These are phyloP conservation scores for Trichoderma sp. DNA, from an alignment of 2,329 filamentous ascomycete species.

Conservation along the genomic window DNA sequence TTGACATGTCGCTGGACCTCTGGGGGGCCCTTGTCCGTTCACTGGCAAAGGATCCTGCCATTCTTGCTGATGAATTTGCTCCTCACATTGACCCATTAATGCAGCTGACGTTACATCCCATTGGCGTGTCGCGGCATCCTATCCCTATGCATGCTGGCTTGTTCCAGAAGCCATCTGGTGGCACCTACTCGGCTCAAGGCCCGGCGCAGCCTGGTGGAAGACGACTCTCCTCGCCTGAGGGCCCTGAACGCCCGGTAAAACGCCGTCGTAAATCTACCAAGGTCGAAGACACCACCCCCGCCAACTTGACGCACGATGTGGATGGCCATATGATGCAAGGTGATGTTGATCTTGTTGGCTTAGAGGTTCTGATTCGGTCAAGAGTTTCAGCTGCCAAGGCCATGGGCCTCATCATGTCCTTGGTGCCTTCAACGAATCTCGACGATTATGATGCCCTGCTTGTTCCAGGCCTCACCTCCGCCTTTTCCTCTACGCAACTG, in stretches of 20 bases:
- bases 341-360: constrained; percentile 89
- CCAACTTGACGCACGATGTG: constrained; percentile 82
- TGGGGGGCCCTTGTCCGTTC: constrained; percentile 76
- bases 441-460: constrained; percentile 64
- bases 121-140: constrained; percentile 86
- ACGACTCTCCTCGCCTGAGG: constrained; percentile 51
- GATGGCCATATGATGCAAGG: constrained; percentile 98
- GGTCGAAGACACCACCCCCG: constrained; percentile 62
- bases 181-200: constrained; percentile 63
- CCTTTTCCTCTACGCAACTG: constrained; percentile 82
- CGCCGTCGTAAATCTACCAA: constrained; percentile 84
- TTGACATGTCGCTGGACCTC: constrained; percentile 79
- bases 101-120: constrained; percentile 80
- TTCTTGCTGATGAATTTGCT: constrained; percentile 70
- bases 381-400: constrained; percentile 84
- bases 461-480: constrained; percentile 64
- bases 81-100: constrained; percentile 78
- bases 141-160: constrained; percentile 87
- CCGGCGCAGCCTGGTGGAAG: constrained; percentile 43
- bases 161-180: constrained; percentile 91
- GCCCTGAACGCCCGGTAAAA: constrained; percentile 64
- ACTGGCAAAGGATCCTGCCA: constrained; percentile 60
- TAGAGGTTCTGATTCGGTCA: constrained; percentile 83
- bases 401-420: constrained; percentile 77
- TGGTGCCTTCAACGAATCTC: constrained; percentile 63